phyloP scores from a whole-genome alignment of 1,284 basidiomycete species.

The Xerocomus minutiporus region DNA sequence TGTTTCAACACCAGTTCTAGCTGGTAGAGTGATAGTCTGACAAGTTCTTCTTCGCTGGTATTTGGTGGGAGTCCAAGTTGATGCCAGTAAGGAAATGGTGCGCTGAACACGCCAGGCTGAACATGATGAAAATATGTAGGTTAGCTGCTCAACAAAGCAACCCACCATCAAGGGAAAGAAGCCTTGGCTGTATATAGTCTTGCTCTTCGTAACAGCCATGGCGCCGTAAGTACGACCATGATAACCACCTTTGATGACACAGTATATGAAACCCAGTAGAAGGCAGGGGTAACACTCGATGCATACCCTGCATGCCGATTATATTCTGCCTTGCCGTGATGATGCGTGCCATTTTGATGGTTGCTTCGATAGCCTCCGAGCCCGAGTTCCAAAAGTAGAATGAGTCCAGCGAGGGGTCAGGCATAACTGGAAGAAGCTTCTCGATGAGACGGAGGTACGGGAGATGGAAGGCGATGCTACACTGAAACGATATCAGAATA shows the following conservation, averaged over 20 bases:
- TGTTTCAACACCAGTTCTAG: slow-evolving; percentile 81
- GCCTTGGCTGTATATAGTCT: slow-evolving; percentile 84
- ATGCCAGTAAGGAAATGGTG: slow-evolving; percentile 93
- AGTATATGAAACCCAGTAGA: slow-evolving; percentile 2
- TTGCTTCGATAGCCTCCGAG: slow-evolving; percentile 84
- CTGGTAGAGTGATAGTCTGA: slow-evolving; percentile 72
- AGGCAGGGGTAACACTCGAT: neutral
- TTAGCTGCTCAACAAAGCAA: slow-evolving; percentile 6
- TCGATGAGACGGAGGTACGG: slow-evolving; percentile 78
- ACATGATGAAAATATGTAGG: neutral
- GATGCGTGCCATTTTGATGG: slow-evolving; percentile 75
- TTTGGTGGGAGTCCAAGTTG: slow-evolving; percentile 65
- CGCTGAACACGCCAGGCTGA: slow-evolving; percentile 79
- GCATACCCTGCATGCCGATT: slow-evolving; percentile 79
- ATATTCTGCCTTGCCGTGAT: slow-evolving; percentile 83
- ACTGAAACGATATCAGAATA: slow-evolving; percentile 39
- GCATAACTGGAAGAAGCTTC: slow-evolving; percentile 76
- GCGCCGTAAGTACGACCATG: slow-evolving; percentile 87
- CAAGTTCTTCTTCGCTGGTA: slow-evolving; percentile 64
- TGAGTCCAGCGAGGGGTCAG: slow-evolving; percentile 82
- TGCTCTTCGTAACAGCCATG: slow-evolving; percentile 85
- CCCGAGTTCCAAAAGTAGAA: slow-evolving; percentile 98
- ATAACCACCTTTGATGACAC: slow-evolving; percentile 54
- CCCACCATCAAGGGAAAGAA: slow-evolving; percentile 77
- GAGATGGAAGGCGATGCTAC: slow-evolving; percentile 73